phyloP scores from a whole-genome alignment of 2,329 filamentous ascomycete species.

The Penicillium corylophilum region DNA sequence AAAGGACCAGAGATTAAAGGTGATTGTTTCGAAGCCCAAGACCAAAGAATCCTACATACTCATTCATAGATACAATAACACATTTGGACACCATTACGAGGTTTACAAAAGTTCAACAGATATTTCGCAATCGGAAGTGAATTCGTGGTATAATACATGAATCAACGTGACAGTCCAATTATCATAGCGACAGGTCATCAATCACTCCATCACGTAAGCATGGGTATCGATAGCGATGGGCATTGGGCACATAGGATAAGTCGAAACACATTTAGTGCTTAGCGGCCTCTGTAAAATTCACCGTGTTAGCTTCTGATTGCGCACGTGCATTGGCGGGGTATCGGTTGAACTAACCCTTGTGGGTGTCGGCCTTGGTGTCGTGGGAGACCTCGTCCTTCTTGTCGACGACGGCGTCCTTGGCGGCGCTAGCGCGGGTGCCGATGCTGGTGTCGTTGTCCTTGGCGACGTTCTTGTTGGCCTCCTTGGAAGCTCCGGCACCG shows the following conservation, averaged over 20 bases:
- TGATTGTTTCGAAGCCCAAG: no score
- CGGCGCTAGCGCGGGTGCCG: constrained; percentile 56
- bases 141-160: background rate
- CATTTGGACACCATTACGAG: no score
- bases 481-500: constrained; percentile 60
- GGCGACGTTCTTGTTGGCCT: constrained; percentile 68
- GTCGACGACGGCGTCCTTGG: constrained; percentile 52
- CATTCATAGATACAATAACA: no score
- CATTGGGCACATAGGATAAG: background rate
- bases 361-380: constrained; percentile 37
- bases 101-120: no score
- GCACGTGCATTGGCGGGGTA: fast-evolving
- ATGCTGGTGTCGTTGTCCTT: constrained; percentile 59
- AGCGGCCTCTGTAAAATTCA: constrained; percentile 7
- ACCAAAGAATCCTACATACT: no score
- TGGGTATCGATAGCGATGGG: background rate
- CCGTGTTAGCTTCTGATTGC: background rate
- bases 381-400: constrained; percentile 56
- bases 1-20: no score
- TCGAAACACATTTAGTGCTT: constrained; percentile 10
- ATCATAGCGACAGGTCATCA: background rate
- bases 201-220: background rate
- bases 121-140: background rate
- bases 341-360: constrained; percentile 18
- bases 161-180: background rate